These are phyloP conservation scores for Bruguiera sexangula DNA, from an alignment of 345 rosid species.

Conservation along the genomic window DNA sequence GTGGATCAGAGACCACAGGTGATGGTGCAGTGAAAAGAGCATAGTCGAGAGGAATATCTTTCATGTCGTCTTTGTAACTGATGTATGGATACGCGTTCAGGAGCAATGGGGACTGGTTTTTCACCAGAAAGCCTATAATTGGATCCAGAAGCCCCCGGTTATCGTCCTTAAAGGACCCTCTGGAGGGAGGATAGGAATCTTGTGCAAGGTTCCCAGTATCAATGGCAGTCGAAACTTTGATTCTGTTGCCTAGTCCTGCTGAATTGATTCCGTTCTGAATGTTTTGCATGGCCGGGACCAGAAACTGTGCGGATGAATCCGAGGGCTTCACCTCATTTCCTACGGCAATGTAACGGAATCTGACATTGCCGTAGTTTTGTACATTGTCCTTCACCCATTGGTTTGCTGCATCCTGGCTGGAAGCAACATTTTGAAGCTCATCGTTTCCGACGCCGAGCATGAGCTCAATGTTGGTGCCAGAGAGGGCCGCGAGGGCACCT, in stretches of 20 bases:
- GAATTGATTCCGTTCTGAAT: constrained; percentile 29
- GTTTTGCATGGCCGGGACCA: constrained; percentile 36
- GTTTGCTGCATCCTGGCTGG: constrained; percentile 40
- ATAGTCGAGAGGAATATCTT: constrained; percentile 34
- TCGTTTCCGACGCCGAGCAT: constrained; percentile 33
- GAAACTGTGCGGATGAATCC: constrained; percentile 18
- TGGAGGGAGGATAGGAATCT: constrained; percentile 40
- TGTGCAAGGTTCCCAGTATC: constrained; percentile 17
- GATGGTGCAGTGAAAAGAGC: constrained; percentile 35
- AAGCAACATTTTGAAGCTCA: constrained; percentile 33
- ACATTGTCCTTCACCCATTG: constrained; percentile 39
- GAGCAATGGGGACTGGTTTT: constrained; percentile 34
- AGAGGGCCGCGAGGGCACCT: constrained; percentile 31
- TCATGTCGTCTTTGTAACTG: constrained; percentile 18
- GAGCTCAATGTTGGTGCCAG: constrained; percentile 35
- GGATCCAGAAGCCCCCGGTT: constrained; percentile 28
- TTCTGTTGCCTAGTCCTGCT: constrained; percentile 28
- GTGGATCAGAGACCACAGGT: constrained; percentile 21
- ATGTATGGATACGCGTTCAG: constrained; percentile 42
- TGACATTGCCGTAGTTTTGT: constrained; percentile 8
- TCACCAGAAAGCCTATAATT: constrained; percentile 27
- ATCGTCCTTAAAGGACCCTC: constrained; percentile 26
- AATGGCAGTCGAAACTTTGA: constrained; percentile 49
- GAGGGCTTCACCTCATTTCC: constrained; percentile 44
- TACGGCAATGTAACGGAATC: constrained; percentile 26